Conservation (phyloP, 2,329 filamentous ascomycete species). For the Kalaharituber pfeilii region DNA sequence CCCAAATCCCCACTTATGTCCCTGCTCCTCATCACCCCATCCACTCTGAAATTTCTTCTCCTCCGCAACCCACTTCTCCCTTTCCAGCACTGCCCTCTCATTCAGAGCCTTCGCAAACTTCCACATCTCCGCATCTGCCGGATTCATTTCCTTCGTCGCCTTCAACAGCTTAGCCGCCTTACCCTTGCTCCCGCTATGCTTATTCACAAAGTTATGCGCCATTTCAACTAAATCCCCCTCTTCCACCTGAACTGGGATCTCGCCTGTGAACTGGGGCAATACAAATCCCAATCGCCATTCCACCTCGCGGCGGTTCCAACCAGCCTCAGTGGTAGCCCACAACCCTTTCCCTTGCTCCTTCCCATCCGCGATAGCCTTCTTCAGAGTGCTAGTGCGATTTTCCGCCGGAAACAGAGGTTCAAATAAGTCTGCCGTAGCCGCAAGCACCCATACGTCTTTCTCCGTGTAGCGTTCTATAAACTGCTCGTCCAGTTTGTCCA, state of each 20-base stretch:
- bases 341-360: conserved; percentile 47
- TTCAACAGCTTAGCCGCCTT: conserved; percentile 20
- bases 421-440: conserved; percentile 52
- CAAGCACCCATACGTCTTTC: conserved; percentile 63
- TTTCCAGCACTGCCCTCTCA: conserved; percentile 15
- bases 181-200: not conserved
- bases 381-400: conserved; percentile 54
- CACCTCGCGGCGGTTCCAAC: conserved; percentile 42
- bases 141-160: conserved; percentile 20
- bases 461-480: not conserved
- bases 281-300: conserved; percentile 83
- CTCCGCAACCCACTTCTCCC: conserved; percentile 32
- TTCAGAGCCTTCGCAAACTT: conserved; percentile 19
- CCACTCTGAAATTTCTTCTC: conserved; percentile 32
- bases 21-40: conserved; percentile 17
- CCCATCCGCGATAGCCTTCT: conserved; percentile 60
- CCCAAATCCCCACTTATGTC: no score
- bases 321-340: conserved; percentile 61
- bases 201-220: conserved; percentile 29
- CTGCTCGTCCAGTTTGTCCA: not conserved
- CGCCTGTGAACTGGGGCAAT: no score
- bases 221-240: conserved; percentile 12
- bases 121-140: conserved; percentile 21
- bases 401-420: conserved; percentile 44
- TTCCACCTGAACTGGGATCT: conserved; percentile 31